phyloP scores from a whole-genome alignment of 2,329 filamentous ascomycete genomes.

The Ceratocystis destructans region DNA sequence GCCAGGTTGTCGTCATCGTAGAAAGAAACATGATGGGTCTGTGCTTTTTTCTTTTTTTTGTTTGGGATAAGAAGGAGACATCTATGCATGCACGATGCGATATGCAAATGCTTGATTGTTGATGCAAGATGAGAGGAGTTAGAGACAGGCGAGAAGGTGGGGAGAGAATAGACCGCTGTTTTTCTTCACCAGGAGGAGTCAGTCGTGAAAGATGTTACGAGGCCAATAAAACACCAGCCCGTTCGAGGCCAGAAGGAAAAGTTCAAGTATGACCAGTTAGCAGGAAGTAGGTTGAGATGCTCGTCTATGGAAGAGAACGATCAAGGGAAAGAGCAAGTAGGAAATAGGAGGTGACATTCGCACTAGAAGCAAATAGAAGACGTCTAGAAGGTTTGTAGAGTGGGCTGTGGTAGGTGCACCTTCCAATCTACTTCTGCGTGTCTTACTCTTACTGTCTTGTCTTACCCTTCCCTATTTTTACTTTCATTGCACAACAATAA shows the following conservation, averaged over 20 bases:
- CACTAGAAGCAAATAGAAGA: constrained; percentile 1
- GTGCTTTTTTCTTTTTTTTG: neutral
- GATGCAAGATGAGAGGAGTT: neutral
- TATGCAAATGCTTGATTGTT: neutral
- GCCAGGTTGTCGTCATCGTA: neutral
- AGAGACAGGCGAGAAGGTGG: neutral
- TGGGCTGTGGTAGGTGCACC: neutral
- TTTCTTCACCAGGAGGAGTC: neutral
- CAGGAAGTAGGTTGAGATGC: too few species aligned
- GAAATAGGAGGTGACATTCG: neutral
- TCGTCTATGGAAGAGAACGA: neutral
- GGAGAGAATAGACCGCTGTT: neutral
- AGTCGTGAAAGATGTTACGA: neutral
- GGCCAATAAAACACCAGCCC: too few species aligned
- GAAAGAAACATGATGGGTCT: too few species aligned
- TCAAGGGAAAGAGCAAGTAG: neutral
- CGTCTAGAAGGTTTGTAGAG: constrained; percentile 3
- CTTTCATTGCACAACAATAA: too few species aligned
- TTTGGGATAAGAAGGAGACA: neutral
- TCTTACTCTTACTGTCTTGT: too few species aligned
- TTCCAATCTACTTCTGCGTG: too few species aligned
- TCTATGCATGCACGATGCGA: constrained; percentile 1
- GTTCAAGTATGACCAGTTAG: too few species aligned
- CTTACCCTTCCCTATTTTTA: too few species aligned
- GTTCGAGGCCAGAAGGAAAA: too few species aligned